A percentile compares a stretch with the other conserved stretches of the same genome.
phyloP scores from a whole-genome alignment of 176 grass and related monocot genomes.

The Rhynchospora breviuscula region DNA sequence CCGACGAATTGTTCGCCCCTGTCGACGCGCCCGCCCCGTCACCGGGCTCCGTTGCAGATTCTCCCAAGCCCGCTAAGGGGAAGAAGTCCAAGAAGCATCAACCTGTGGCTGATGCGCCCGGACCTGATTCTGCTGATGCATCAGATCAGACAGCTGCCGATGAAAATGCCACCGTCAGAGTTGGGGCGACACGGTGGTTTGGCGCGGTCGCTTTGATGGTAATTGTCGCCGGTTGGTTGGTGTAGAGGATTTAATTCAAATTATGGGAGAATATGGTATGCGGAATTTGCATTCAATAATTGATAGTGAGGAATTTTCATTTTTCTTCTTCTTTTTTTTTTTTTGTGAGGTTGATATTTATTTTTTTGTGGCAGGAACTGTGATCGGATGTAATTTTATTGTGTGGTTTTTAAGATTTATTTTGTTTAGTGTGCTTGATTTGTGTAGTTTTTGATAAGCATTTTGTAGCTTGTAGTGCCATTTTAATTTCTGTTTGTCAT shows the following conservation, averaged over 20 bases:
- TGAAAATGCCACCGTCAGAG: constrained; percentile 27
- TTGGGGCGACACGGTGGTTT: constrained; percentile 17
- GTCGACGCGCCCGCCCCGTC: constrained; percentile 32
- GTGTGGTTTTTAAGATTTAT: not conserved
- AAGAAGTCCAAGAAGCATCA: constrained; percentile 19
- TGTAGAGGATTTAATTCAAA: constrained; percentile 9
- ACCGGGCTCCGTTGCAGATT: constrained; percentile 32
- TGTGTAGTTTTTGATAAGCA: constrained; percentile 8
- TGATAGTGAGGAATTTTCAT: not conserved
- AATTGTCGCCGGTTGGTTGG: constrained; percentile 14
- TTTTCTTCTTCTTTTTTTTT: not conserved
- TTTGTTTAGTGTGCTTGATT: not conserved
- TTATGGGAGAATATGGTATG: constrained; percentile 14
- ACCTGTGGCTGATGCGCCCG: constrained; percentile 46
- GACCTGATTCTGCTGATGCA: constrained; percentile 24
- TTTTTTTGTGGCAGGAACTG: not conserved
- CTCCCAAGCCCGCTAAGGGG: constrained; percentile 35
- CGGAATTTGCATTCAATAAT: not conserved
- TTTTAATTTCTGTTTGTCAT: not conserved
- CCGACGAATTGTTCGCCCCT: constrained; percentile 63
- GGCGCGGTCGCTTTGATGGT: not conserved
- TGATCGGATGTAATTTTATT: constrained; percentile 1
- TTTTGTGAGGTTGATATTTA: constrained; percentile 19
- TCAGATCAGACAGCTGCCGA: constrained; percentile 49
- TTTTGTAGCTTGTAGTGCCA: not conserved